Conservation (phyloP, 2,329 filamentous ascomycete species). For the Cytospora schulzeri region DNA sequence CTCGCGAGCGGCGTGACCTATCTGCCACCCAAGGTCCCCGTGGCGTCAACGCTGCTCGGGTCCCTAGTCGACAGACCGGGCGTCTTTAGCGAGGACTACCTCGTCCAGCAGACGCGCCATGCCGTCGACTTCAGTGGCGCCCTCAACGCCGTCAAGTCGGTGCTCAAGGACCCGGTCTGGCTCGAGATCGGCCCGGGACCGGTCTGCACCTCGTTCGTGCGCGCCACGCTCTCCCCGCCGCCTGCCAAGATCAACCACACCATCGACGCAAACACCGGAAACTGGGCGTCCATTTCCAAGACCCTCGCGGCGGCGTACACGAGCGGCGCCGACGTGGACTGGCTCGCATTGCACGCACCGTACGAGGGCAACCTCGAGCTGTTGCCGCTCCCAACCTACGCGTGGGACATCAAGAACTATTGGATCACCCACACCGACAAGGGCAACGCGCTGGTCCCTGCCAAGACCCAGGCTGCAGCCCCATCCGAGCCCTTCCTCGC, state of each 20-base stretch:
- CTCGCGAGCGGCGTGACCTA: background rate
- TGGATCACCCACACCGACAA: constrained; percentile 44
- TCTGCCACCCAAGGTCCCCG: background rate
- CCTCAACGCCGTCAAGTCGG: background rate
- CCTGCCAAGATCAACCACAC: background rate
- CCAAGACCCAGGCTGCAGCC: constrained; percentile 53
- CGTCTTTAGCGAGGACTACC: constrained; percentile 40
- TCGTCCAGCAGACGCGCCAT: constrained; percentile 46
- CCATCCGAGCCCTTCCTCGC: constrained; percentile 26
- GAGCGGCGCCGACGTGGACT: constrained; percentile 2
- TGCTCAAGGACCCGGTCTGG: background rate
- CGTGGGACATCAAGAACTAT: constrained; percentile 44
- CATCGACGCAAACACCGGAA: background rate
- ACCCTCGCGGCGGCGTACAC: background rate
- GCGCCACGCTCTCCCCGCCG: background rate
- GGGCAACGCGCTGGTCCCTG: constrained; percentile 31
- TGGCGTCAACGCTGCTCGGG: constrained; percentile 35
- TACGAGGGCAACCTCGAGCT: constrained; percentile 34
- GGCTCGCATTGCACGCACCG: background rate
- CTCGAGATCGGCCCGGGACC: constrained; percentile 4
- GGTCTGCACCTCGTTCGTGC: background rate
- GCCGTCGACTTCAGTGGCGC: constrained; percentile 41
- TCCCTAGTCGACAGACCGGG: constrained; percentile 38
- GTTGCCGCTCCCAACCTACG: constrained; percentile 40
- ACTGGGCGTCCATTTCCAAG: constrained; percentile 7